These are phyloP conservation scores for Capillidium heterosporum DNA, from an alignment of 371 early-diverging fungal species.

Conservation along the genomic window DNA sequence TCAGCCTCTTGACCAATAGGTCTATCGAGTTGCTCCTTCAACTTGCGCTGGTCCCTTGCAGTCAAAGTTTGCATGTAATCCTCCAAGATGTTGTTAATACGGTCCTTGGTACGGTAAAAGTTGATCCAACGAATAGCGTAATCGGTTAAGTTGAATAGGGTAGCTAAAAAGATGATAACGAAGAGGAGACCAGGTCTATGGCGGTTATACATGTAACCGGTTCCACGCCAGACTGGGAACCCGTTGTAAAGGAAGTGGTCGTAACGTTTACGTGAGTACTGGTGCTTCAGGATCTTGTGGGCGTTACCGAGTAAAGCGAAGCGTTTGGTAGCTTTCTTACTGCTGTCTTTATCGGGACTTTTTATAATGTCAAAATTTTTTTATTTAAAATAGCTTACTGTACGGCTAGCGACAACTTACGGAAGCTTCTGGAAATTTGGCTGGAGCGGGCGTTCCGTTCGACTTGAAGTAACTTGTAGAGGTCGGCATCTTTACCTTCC, in stretches of 20 bases:
- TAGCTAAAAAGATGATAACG: constrained; percentile 30
- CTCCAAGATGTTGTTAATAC: constrained; percentile 22
- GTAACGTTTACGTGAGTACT: constrained; percentile 48
- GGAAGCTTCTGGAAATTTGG: constrained; percentile 70
- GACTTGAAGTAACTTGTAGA: constrained; percentile 35
- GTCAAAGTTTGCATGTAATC: constrained; percentile 12
- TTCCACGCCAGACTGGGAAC: constrained; percentile 75
- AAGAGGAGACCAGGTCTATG: constrained; percentile 57
- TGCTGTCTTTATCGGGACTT: constrained; percentile 60
- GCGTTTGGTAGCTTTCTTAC: constrained; percentile 25
- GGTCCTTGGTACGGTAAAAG: constrained; percentile 34
- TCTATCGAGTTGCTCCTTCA: background rate
- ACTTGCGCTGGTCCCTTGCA: background rate
- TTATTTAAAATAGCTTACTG: constrained; percentile 42
- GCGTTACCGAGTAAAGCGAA: constrained; percentile 50
- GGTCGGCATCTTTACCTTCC: constrained; percentile 37
- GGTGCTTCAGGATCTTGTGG: constrained; percentile 43
- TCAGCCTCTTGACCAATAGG: background rate
- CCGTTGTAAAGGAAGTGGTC: constrained; percentile 72
- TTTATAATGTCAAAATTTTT: background rate
- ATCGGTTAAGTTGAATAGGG: constrained; percentile 38
- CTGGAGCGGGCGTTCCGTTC: constrained; percentile 40
- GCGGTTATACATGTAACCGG: constrained; percentile 58
- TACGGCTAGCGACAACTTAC: constrained; percentile 75
- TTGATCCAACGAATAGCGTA: constrained; percentile 39